Evolutionary conservation across 805 yeast species (phyloP).

Genomic region (Ogataea neopini): DNA sequence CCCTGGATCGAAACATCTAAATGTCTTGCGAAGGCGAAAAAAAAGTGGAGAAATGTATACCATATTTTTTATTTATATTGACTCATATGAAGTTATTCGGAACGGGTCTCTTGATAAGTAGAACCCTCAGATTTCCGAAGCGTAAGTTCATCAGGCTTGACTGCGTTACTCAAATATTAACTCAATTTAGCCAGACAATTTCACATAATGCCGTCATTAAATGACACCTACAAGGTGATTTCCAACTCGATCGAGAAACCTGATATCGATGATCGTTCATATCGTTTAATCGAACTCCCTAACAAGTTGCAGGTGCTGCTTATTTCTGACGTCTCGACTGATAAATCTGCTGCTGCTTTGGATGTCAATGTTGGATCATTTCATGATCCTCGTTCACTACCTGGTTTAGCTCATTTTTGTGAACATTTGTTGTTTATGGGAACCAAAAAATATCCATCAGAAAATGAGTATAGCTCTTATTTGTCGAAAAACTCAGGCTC

Average conservation of each 20-base stretch:
- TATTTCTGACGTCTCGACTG: conserved; percentile 68
- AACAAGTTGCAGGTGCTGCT: conserved; percentile 62
- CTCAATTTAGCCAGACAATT: background rate
- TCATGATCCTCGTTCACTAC: conserved; percentile 60
- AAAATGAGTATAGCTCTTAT: conserved; percentile 71
- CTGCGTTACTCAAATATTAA: background rate
- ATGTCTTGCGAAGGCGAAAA: conserved; percentile 1
- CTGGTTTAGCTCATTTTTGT: conserved; percentile 81
- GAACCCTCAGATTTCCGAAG: background rate
- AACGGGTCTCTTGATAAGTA: background rate
- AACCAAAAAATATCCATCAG: conserved; percentile 71
- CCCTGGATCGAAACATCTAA: background rate
- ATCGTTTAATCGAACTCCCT: conserved; percentile 60
- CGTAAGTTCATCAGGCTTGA: background rate
- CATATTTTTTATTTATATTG: background rate
- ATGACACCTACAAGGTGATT: conserved; percentile 14
- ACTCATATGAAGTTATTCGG: background rate
- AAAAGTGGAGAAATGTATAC: background rate
- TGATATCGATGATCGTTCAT: conserved; percentile 69
- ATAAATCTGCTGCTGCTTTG: conserved; percentile 75
- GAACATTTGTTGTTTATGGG: conserved; percentile 79
- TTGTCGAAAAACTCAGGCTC: conserved; percentile 83
- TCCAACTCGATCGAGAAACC: conserved; percentile 41
- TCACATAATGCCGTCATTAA: background rate
- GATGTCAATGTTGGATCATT: conserved; percentile 80